Evolutionary conservation across 2,329 filamentous ascomycete species (phyloP).

Genomic region (Zymoseptoria crescenta): DNA sequence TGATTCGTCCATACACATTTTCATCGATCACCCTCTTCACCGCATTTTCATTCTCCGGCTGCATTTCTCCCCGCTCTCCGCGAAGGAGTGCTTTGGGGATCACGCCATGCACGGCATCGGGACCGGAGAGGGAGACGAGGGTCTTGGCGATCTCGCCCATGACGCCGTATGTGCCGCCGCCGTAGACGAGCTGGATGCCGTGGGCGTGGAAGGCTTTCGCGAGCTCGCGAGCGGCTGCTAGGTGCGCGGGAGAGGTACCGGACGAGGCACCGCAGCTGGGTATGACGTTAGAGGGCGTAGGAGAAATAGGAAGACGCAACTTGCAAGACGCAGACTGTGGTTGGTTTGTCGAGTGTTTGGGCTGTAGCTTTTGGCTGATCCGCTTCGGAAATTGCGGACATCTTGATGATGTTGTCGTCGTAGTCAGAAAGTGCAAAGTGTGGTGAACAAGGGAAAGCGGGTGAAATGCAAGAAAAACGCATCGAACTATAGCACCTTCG

Average conservation of each 20-base stretch:
- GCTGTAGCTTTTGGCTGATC: not conserved
- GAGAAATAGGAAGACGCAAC: slow-evolving; percentile 17
- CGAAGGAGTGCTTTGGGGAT: slow-evolving; percentile 79
- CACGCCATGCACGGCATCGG: slow-evolving; percentile 79
- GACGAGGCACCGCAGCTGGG: slow-evolving; percentile 69
- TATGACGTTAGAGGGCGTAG: slow-evolving; percentile 2
- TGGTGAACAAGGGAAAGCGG: not conserved
- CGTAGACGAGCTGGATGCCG: slow-evolving; percentile 82
- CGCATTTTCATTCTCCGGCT: slow-evolving; percentile 34
- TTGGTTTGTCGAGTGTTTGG: slow-evolving; percentile 27
- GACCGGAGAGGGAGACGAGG: slow-evolving; percentile 74
- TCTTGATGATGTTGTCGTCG: not conserved
- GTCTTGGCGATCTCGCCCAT: slow-evolving; percentile 93
- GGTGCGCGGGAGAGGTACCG: slow-evolving; percentile 65
- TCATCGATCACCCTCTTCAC: slow-evolving; percentile 48
- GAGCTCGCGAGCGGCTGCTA: slow-evolving; percentile 69
- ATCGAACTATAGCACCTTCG: not conserved
- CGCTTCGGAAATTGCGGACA: not conserved
- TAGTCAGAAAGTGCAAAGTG: not conserved
- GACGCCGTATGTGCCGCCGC: slow-evolving; percentile 84
- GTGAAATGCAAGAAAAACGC: not conserved
- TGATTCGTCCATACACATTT: slow-evolving; percentile 68
- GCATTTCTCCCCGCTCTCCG: slow-evolving; percentile 52
- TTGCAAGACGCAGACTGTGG: slow-evolving; percentile 83
- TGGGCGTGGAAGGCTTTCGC: slow-evolving; percentile 65